Conservation (phyloP, 1,139 yeast genomes). For the Blastobotrys elegans region DNA sequence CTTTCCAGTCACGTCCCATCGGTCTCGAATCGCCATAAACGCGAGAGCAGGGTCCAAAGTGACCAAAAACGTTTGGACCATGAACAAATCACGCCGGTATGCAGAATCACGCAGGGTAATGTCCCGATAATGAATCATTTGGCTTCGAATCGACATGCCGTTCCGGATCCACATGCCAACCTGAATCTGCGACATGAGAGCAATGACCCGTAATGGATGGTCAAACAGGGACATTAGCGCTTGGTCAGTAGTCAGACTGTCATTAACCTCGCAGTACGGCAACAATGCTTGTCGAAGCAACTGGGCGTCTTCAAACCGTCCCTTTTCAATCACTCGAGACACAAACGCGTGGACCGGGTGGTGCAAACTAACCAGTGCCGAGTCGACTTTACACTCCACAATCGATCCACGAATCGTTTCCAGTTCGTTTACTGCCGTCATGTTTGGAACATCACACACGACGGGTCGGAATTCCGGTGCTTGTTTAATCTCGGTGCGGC, state of each 20-base stretch:
- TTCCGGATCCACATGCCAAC: slow-evolving; percentile 90
- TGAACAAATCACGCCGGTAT: slow-evolving; percentile 66
- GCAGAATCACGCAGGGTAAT: slow-evolving; percentile 85
- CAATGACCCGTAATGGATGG: slow-evolving; percentile 72
- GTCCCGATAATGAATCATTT: slow-evolving; percentile 71
- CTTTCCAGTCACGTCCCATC: slow-evolving; percentile 8
- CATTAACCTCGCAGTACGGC: slow-evolving; percentile 13
- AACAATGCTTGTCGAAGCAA: slow-evolving; percentile 29
- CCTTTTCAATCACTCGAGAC: slow-evolving; percentile 63
- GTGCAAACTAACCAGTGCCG: slow-evolving; percentile 59
- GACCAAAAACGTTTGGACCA: slow-evolving; percentile 63
- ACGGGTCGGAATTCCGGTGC: slow-evolving; percentile 17
- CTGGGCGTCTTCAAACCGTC: slow-evolving; percentile 31
- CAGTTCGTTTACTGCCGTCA: slow-evolving; percentile 12
- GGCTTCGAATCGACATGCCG: slow-evolving; percentile 72
- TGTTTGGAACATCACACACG: slow-evolving; percentile 9
- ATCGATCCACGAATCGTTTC: slow-evolving; percentile 21
- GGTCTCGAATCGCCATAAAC: slow-evolving; percentile 43
- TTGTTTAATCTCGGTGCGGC: slow-evolving; percentile 18
- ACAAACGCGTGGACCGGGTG: slow-evolving; percentile 77
- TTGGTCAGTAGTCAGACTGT: slow-evolving; percentile 14
- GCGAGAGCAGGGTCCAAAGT: slow-evolving; percentile 54
- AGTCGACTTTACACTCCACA: slow-evolving; percentile 40
- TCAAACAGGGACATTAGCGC: slow-evolving; percentile 47
- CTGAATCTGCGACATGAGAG: slow-evolving; percentile 66